Evolutionary conservation across 306 rosid genomes (phyloP).

Genomic region (Fagus sylvatica): DNA sequence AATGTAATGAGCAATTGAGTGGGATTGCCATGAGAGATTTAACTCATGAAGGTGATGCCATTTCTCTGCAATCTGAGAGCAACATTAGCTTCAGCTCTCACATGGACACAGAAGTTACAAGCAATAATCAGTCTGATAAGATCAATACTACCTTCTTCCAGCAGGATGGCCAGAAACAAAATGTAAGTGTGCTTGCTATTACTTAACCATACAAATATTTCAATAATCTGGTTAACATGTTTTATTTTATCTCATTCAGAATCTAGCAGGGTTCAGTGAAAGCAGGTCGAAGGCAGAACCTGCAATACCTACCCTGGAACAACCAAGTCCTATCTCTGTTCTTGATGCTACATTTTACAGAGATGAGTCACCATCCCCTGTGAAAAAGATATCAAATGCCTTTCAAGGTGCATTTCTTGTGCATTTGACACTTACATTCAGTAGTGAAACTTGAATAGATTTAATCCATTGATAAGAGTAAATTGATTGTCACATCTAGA

Average conservation of each 20-base stretch:
- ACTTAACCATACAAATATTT: conserved; percentile 6
- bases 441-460: conserved; percentile 4
- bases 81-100: conserved; percentile 35
- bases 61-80: conserved; percentile 53
- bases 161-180: conserved; percentile 34
- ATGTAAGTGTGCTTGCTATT: conserved; percentile 41
- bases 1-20: conserved; percentile 35
- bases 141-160: conserved; percentile 29
- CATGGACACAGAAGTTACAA: conserved; percentile 38
- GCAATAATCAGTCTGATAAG: conserved; percentile 34
- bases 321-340: conserved; percentile 93
- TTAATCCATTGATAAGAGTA: background rate
- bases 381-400: conserved; percentile 64
- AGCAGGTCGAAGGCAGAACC: conserved; percentile 40
- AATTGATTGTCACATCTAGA: background rate
- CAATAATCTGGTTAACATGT: conserved; percentile 22
- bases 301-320: conserved; percentile 49
- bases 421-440: conserved; percentile 21
- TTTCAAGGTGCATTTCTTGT: conserved; percentile 46
- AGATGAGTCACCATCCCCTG: conserved; percentile 93
- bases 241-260: conserved; percentile 41
- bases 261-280: conserved; percentile 36
- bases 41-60: conserved; percentile 37
- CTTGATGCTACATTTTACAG: conserved; percentile 81
- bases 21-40: conserved; percentile 39